phyloP scores from a whole-genome alignment of 495 filamentous ascomycete genomes.

The Talaromyces nanjingensis region DNA sequence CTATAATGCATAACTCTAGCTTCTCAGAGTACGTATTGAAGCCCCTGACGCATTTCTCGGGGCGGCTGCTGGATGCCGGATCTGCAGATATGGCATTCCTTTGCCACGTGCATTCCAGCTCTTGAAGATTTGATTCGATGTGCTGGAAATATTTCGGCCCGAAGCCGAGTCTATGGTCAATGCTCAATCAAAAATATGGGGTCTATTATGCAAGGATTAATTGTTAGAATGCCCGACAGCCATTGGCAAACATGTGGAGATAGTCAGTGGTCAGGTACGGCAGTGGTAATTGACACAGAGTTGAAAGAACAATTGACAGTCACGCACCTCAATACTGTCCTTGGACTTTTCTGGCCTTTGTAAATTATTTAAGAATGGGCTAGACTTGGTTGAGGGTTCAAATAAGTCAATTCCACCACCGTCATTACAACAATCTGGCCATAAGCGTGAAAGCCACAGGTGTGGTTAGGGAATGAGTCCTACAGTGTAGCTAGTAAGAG shows the following conservation, averaged over 20 bases:
- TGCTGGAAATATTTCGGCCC: not conserved
- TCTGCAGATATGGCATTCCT: not conserved
- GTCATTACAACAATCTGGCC: not conserved
- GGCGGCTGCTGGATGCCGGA: not conserved
- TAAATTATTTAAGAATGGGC: not conserved
- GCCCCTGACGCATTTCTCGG: not conserved
- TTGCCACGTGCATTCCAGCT: not conserved
- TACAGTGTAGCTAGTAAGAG: not conserved
- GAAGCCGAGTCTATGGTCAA: not conserved
- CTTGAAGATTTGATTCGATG: not conserved
- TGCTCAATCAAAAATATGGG: not conserved
- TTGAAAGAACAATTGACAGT: not conserved
- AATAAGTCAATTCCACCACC: not conserved
- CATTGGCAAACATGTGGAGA: not conserved
- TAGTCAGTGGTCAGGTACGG: not conserved
- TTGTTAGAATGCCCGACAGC: not conserved
- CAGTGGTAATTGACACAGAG: not conserved
- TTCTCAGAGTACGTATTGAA: not conserved
- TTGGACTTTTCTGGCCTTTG: not conserved
- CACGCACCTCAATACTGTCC: not conserved
- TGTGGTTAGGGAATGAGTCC: not conserved
- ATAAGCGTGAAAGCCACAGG: not conserved
- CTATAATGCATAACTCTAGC: not conserved
- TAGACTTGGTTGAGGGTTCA: not conserved
- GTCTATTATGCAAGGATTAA: not conserved